A percentile compares a stretch with the other conserved stretches of the same genome.
Conservation (phyloP, 768 basidiomycete species). For the Clathrus columnatus region DNA sequence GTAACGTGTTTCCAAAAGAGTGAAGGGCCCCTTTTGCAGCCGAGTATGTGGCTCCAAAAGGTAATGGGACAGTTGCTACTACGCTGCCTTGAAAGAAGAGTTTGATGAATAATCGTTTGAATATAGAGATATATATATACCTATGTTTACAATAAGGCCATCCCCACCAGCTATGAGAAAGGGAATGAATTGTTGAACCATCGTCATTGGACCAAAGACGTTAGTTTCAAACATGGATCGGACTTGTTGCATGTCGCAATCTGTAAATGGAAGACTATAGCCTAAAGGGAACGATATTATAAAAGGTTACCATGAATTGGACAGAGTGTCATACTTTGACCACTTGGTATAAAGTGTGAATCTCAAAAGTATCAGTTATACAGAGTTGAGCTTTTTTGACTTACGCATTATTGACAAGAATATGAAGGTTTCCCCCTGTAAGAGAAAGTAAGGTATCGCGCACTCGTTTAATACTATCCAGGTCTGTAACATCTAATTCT, state of each 20-base stretch:
- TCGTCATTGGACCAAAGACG: constrained; percentile 14
- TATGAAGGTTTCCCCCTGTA: constrained; percentile 12
- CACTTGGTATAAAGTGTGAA: not conserved
- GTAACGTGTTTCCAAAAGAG: constrained; percentile 14
- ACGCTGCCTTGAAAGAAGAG: constrained; percentile 9
- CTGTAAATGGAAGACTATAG: constrained; percentile 11
- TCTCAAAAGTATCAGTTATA: not conserved
- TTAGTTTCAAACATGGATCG: constrained; percentile 15
- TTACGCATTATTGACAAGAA: constrained; percentile 18
- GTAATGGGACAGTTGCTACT: constrained; percentile 12
- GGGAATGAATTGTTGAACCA: constrained; percentile 14
- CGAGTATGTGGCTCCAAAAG: constrained; percentile 11
- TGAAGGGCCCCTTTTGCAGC: constrained; percentile 16
- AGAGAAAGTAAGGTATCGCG: constrained; percentile 2
- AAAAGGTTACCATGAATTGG: not conserved
- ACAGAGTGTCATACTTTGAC: constrained; percentile 5
- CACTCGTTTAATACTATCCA: constrained; percentile 9
- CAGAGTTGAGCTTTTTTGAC: not conserved
- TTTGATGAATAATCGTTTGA: not conserved
- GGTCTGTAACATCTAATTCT: constrained; percentile 13
- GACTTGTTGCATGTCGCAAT: constrained; percentile 10
- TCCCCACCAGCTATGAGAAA: constrained; percentile 12
- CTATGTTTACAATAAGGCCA: constrained; percentile 15
- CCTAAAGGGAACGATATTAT: not conserved
- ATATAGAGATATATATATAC: not conserved